Evolutionary conservation across 139 green algal species (phyloP), one percentile per base, ranked within the genome.

Genomic region (Eudorina sp.): DNA sequence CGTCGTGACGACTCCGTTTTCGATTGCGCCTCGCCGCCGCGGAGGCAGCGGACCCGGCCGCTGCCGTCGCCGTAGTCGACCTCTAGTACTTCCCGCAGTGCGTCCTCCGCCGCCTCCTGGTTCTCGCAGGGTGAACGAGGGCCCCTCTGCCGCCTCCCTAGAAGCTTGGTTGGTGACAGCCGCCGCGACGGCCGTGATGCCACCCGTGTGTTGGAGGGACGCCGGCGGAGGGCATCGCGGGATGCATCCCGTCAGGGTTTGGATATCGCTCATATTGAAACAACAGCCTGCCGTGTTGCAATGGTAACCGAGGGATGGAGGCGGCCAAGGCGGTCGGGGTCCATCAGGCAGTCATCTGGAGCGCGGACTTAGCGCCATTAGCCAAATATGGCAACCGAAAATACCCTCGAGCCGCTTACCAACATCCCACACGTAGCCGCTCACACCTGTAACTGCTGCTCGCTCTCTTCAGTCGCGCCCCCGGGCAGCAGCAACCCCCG

Each of bases 141-240:
- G 31, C 79, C 38, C 58, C 79, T 51, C 58, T 21, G 40, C 80
- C 34, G 53, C 80, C 11, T 45, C 79, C 21, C 60, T 25, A 8
- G 62, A 36, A 43, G 80, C 64, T 48, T 82, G 51, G 51, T 74
- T 88, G 66, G 83, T 88, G 31, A 82, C 83, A 0, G 83, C 83
- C 69, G 83, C 69, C 51, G 82, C 83, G 14, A 88, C 83, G 3
- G 83, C 83, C 11, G 69, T 81, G 69, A 81, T 88, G 69, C n/a
- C n/a, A n/a, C 69, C 83, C 31, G 77, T 53, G 53, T 83, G 75
- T 19, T 21, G 46, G 2, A 14, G 6, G 34, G 2, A 48, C n/a
- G n/a, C 2, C 36, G 40, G 19, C 40, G 9, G n/a, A n/a, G n/a
- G n/a, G n/a, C n/a, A n/a, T n/a, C n/a, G n/a, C n/a, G n/a, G n/a